Evolutionary conservation across 78 protist species (phyloP).

Genomic region (Dictyostelium purpureum): DNA sequence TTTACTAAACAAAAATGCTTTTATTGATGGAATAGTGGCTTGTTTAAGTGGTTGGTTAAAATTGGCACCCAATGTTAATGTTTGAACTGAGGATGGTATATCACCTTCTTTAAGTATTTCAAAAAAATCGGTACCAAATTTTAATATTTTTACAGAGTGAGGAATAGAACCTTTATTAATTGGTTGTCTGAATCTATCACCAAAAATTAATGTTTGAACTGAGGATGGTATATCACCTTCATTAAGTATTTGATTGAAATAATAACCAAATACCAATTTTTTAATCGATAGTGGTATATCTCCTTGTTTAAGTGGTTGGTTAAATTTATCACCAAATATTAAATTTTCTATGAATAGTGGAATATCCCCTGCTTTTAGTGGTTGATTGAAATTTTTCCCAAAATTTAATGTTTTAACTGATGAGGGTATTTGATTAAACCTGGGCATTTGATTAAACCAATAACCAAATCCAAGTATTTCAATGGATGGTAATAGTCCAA

Average conservation of each 20-base stretch:
- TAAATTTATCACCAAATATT: not conserved
- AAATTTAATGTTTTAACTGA: no score
- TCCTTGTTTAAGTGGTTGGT: not conserved
- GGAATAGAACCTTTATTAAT: not conserved
- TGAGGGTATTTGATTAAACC: no score
- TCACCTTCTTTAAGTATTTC: not conserved
- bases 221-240: not conserved
- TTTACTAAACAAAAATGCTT: no score
- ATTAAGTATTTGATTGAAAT: not conserved
- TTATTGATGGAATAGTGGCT: not conserved
- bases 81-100: not conserved
- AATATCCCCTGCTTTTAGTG: no score
- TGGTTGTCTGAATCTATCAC: not conserved
- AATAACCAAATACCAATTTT: not conserved
- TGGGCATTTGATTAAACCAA: no score
- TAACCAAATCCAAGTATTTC: no score
- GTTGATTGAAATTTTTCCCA: no score
- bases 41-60: slow-evolving; percentile 11
- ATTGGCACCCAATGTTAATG: not conserved
- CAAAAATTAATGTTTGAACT: not conserved
- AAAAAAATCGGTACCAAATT: not conserved
- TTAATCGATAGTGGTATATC: not conserved
- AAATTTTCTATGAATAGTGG: no score
- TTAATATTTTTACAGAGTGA: not conserved
- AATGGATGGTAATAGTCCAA: no score